Conservation (phyloP, 2,329 filamentous ascomycete species). For the Camptophora hylomeconis region DNA sequence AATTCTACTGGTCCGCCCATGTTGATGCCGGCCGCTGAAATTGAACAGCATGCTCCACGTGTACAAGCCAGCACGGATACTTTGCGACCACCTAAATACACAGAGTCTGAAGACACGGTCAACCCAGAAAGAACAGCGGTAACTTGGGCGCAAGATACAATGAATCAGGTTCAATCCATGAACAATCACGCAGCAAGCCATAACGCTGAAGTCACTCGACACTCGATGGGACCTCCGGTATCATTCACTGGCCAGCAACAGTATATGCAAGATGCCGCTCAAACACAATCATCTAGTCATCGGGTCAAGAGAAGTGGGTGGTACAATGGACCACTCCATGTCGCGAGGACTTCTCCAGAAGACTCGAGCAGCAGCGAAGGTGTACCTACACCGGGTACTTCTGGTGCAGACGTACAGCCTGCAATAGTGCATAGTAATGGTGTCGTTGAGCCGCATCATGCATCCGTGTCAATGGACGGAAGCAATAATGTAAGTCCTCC, state of each 20-base stretch:
- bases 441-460: conserved; percentile 31
- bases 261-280: neutral
- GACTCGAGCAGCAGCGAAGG: conserved; percentile 37
- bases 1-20: too few species aligned
- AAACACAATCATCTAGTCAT: conserved; percentile 3
- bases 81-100: too few species aligned
- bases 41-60: too few species aligned
- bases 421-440: conserved; percentile 36
- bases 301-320: conserved; percentile 21
- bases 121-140: too few species aligned
- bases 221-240: conserved; percentile 13
- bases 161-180: conserved; percentile 26
- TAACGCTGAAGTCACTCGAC: too few species aligned
- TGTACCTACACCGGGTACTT: conserved; percentile 33
- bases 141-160: conserved; percentile 34
- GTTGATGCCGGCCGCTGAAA: too few species aligned
- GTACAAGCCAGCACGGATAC: too few species aligned
- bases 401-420: conserved; percentile 34
- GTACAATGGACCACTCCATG: conserved; percentile 23
- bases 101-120: too few species aligned
- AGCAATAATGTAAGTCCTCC: conserved; percentile 31
- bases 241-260: conserved; percentile 3
- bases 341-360: conserved; percentile 31
- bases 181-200: too few species aligned
- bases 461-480: conserved; percentile 23